Conservation (phyloP, 2,329 filamentous ascomycete species). For the Aspergillus fumigatus region DNA sequence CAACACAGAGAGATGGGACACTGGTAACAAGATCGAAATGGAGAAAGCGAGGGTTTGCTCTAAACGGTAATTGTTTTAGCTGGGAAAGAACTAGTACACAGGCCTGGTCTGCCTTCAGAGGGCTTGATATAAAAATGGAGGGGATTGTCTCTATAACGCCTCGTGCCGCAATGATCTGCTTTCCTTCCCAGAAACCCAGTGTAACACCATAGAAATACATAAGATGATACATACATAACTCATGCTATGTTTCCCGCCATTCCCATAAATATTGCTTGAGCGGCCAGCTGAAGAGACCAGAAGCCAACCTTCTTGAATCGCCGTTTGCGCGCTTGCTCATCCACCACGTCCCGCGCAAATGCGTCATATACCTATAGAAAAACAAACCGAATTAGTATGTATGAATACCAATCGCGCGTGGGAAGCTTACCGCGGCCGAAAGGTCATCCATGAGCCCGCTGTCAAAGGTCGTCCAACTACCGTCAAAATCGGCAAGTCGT, state of each 20-base stretch:
- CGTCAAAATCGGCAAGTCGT: constrained; percentile 81
- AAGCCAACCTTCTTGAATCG: constrained; percentile 93
- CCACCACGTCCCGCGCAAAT: constrained; percentile 84
- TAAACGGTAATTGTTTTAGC: not conserved
- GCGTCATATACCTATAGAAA: constrained; percentile 71
- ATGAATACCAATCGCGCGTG: not conserved
- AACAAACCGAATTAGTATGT: constrained; percentile 7
- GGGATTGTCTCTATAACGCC: not conserved
- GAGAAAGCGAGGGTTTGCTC: not conserved
- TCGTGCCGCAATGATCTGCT: not conserved
- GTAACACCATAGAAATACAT: not conserved
- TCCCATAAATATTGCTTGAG: constrained; percentile 91
- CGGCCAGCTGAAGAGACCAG: constrained; percentile 88
- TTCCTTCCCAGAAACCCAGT: not conserved
- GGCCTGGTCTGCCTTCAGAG: not conserved
- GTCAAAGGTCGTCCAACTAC: constrained; percentile 91
- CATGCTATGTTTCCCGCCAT: constrained; percentile 75
- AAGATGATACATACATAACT: constrained; percentile 17
- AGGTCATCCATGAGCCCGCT: constrained; percentile 91
- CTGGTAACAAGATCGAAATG: not conserved
- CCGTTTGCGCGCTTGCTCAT: constrained; percentile 79
- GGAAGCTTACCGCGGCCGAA: constrained; percentile 64
- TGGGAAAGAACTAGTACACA: not conserved
- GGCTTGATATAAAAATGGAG: not conserved
- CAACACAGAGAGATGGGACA: not conserved